phyloP scores from a whole-genome alignment of 306 rosid species.

The Albizia julibrissin region DNA sequence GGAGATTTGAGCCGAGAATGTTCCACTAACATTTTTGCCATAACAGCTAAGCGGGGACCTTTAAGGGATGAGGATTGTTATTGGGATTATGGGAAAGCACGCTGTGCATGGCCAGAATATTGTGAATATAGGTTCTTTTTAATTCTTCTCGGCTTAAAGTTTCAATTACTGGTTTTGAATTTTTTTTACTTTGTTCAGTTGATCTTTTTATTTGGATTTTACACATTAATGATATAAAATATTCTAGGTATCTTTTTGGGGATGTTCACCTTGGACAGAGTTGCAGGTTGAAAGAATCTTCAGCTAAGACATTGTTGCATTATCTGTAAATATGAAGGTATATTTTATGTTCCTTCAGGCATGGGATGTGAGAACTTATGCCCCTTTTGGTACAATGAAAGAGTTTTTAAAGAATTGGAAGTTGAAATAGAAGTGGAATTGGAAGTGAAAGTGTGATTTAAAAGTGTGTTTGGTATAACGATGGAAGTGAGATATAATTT shows the following conservation, averaged over 20 bases:
- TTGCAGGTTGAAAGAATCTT: constrained; percentile 80
- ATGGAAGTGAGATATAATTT: no score
- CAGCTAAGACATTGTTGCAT: constrained; percentile 54
- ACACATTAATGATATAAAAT: constrained; percentile 27
- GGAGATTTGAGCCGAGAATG: constrained; percentile 35
- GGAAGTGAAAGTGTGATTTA: no score
- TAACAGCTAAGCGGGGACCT: constrained; percentile 96
- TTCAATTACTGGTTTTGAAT: constrained; percentile 14
- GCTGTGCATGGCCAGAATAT: constrained; percentile 94
- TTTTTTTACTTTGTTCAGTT: not conserved
- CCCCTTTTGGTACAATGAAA: no score
- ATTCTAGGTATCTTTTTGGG: constrained; percentile 83
- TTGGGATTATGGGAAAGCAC: constrained; percentile 99
- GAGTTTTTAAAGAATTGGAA: no score
- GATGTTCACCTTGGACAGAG: constrained; percentile 99
- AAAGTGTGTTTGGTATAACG: no score
- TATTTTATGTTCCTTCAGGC: constrained; percentile 8
- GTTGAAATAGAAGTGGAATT: no score
- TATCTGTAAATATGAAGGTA: constrained; percentile 79
- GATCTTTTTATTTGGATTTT: not conserved
- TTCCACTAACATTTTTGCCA: constrained; percentile 26
- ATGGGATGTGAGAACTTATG: not conserved
- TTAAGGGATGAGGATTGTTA: constrained; percentile 92
- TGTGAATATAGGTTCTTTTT: constrained; percentile 89
- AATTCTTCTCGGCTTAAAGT: constrained; percentile 18